Base-by-base conservation (phyloP, 345 rosid species). In the Carallia pectinifolia region DNA sequence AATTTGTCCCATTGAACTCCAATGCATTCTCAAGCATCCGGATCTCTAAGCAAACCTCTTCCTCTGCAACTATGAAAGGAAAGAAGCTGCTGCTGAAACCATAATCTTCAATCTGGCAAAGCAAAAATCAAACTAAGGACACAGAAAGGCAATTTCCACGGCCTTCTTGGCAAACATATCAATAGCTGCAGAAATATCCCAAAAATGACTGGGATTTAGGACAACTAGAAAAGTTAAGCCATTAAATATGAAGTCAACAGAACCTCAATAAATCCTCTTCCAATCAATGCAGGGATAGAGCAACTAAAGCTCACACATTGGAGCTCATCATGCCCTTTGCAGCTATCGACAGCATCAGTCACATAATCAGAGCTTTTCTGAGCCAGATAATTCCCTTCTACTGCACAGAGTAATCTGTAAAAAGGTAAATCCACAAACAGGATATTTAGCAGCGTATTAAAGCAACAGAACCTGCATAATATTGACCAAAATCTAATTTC, bases 231-330 rank as follows among this genome's bases (percentile, higher is more conserved):
- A 56, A 15, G 31, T 15, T 56, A 30, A 53, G 56, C 5, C 17
- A 36, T 27, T 23, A 85, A 59, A 76, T 53, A 48, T 2, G 66
- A 69, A 68, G 53, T 50, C 67, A 61, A 73, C 18, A 66, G 68
- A 58, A 95, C 99, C 99, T 96, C 99, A 55, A 96, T 86, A 79
- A 90, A 96, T 72, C 99, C 99, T 80, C 98, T 85, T 76, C 99
- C 96, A 53, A 71, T 76, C 39, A 72, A 68, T 6, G 75, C 31
- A 4, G 98, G 89, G 68, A 92, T 75, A 77, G 89, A 81, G 81
- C 96, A 92, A 61, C 88, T 83, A 62, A 89, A 85, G 71, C 74
- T 81, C 18, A 92, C 78, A 70, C 74, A 86, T 48, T 87, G 96
- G 64, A 83, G 74, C 74, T 86, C 94, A 76, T 81, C 84, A 61